Evolutionary conservation across 148 eudicot genomes (phyloP).

Genomic region (Vaccinium darrowii): DNA sequence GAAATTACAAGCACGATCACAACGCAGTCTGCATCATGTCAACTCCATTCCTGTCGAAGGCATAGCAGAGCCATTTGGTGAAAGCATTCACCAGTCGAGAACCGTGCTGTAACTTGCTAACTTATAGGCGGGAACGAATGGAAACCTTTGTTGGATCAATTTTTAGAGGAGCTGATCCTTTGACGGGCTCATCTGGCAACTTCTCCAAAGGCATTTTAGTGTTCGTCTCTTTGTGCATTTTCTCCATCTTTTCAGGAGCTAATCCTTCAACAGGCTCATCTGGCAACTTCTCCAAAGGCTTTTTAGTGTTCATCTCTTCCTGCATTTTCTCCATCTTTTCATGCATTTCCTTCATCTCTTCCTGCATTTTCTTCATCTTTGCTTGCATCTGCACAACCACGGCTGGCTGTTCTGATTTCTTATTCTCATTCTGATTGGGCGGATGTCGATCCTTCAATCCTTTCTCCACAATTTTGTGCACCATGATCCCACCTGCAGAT

Average conservation of each 20-base stretch:
- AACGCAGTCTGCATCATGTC: neutral
- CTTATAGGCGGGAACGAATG: conserved; percentile 41
- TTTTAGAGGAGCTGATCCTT: conserved; percentile 16
- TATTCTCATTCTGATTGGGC: neutral
- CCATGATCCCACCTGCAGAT: conserved; percentile 35
- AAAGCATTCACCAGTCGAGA: neutral
- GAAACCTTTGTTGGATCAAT: conserved; percentile 26
- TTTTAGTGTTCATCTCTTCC: conserved; percentile 23
- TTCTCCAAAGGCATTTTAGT: conserved; percentile 19
- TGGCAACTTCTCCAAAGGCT: conserved; percentile 15
- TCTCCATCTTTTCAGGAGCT: neutral
- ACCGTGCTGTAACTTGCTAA: neutral
- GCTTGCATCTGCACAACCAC: conserved; percentile 30
- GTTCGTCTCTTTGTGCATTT: no score
- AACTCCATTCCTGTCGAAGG: neutral
- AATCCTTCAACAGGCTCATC: conserved; percentile 12
- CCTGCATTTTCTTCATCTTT: conserved; percentile 36
- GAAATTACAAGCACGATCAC: conserved; percentile 1
- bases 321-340: conserved; percentile 39
- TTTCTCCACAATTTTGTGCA: conserved; percentile 33
- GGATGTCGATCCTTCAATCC: conserved; percentile 27
- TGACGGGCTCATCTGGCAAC: conserved; percentile 25
- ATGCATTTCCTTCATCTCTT: conserved; percentile 37
- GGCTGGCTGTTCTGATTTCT: conserved; percentile 19
- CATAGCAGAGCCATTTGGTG: neutral